Conservation (phyloP, 2,329 filamentous ascomycete genomes). For the Metarhizium guizhouense region DNA sequence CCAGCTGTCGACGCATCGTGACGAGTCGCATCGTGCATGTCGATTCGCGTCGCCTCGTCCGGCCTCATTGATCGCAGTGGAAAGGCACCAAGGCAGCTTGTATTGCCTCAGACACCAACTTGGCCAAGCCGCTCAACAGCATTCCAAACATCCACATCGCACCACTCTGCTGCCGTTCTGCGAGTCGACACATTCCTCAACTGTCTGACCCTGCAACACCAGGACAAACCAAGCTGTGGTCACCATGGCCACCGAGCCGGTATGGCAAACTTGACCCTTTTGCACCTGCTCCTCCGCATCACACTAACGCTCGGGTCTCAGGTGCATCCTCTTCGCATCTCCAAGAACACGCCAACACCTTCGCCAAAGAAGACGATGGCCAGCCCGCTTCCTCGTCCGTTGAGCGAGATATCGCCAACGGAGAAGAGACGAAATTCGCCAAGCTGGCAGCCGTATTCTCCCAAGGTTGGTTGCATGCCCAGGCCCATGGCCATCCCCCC, state of each 20-base stretch:
- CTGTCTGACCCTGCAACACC: slow-evolving; percentile 12
- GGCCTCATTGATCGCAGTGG: background rate
- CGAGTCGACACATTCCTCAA: slow-evolving; percentile 19
- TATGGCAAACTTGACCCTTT: slow-evolving; percentile 19
- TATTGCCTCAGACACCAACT: background rate
- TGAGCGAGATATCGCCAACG: slow-evolving; percentile 82
- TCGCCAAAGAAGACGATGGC: slow-evolving; percentile 60
- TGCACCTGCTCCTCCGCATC: background rate
- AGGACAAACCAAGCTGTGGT: slow-evolving; percentile 13
- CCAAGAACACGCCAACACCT: slow-evolving; percentile 52
- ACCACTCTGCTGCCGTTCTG: slow-evolving; percentile 4
- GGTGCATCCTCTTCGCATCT: slow-evolving; percentile 73
- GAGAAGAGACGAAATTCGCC: slow-evolving; percentile 87
- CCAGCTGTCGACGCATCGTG: background rate
- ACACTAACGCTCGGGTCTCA: slow-evolving; percentile 22
- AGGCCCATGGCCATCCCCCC: background rate
- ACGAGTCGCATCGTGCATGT: background rate
- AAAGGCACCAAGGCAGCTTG: background rate
- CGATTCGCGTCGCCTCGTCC: background rate
- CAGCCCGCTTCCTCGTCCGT: slow-evolving; percentile 57
- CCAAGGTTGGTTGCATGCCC: slow-evolving; percentile 24
- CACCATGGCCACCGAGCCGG: slow-evolving; percentile 30
- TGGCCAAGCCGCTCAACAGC: slow-evolving; percentile 9
- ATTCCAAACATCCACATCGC: slow-evolving; percentile 17
- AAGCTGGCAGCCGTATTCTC: slow-evolving; percentile 63